Evolutionary conservation across 1,139 yeast genomes (phyloP).

Genomic region (Candida sp.): DNA sequence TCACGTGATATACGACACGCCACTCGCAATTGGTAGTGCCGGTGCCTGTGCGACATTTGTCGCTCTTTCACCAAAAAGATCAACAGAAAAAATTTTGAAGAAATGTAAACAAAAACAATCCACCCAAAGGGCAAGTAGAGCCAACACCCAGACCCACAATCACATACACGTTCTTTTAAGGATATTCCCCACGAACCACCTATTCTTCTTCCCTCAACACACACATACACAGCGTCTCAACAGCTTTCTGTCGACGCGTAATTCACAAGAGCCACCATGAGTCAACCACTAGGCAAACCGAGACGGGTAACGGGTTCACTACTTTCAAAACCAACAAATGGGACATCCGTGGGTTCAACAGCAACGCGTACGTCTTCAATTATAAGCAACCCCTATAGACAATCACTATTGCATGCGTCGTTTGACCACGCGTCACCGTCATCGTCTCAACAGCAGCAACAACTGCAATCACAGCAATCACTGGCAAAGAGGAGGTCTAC

Average conservation of each 20-base stretch:
- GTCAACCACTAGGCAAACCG: neutral
- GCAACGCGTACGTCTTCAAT: constrained; percentile 9
- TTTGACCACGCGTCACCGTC: constrained; percentile 7
- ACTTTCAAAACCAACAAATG: neutral
- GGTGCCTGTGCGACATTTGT: neutral
- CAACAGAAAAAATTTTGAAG: neutral
- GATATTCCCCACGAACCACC: neutral
- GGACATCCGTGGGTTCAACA: constrained; percentile 12
- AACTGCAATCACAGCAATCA: neutral
- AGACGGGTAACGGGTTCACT: too few species aligned
- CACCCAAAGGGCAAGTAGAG: neutral
- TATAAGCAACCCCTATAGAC: constrained; percentile 6
- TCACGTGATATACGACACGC: neutral
- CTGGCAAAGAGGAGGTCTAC: constrained; percentile 33
- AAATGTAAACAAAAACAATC: constrained; percentile 4
- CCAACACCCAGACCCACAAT: too few species aligned
- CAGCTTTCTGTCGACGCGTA: too few species aligned
- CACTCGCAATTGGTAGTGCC: neutral
- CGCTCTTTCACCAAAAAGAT: neutral
- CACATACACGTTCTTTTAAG: too few species aligned
- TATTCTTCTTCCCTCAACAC: neutral
- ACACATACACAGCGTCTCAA: too few species aligned
- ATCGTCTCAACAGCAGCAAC: constrained; percentile 3
- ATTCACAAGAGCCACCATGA: neutral
- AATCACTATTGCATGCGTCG: constrained; percentile 3